These are phyloP conservation scores for Pseudonitzschia multistriata DNA, from an alignment of 108 stramenopile genomes.

Conservation along the genomic window DNA sequence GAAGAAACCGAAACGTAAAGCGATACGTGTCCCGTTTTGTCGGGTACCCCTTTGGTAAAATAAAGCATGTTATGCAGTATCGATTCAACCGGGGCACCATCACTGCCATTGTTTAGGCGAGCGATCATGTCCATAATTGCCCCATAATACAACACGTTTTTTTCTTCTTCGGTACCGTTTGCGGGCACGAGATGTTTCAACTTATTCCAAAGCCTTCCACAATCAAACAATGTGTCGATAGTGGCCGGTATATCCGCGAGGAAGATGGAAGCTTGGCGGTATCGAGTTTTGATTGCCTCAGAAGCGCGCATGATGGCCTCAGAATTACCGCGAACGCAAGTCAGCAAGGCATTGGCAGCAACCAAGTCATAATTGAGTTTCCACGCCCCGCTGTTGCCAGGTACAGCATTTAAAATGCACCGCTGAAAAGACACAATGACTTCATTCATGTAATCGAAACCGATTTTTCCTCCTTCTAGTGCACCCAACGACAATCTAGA, in stretches of 20 bases:
- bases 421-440: conserved; percentile 36
- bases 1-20: conserved; percentile 15
- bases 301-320: conserved; percentile 35
- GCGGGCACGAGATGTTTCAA: neutral
- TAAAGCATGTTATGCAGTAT: conserved; percentile 20
- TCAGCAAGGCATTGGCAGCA: conserved; percentile 62
- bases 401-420: conserved; percentile 29
- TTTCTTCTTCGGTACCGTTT: neutral
- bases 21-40: neutral
- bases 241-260: conserved; percentile 33
- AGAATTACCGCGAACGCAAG: conserved; percentile 27
- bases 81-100: neutral
- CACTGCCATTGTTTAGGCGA: conserved; percentile 10
- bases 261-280: conserved; percentile 45
- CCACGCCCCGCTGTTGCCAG: conserved; percentile 45
- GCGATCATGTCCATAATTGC: conserved; percentile 28
- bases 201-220: conserved; percentile 1
- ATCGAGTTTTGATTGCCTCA: conserved; percentile 25
- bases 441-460: conserved; percentile 31
- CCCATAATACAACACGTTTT: conserved; percentile 9
- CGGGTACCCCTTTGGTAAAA: conserved; percentile 10
- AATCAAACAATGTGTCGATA: conserved; percentile 23
- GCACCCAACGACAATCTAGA: conserved; percentile 26
- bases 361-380: conserved; percentile 60
- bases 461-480: conserved; percentile 13